Conservation (phyloP, 306 rosid genomes). For the Purshia tridentata region DNA sequence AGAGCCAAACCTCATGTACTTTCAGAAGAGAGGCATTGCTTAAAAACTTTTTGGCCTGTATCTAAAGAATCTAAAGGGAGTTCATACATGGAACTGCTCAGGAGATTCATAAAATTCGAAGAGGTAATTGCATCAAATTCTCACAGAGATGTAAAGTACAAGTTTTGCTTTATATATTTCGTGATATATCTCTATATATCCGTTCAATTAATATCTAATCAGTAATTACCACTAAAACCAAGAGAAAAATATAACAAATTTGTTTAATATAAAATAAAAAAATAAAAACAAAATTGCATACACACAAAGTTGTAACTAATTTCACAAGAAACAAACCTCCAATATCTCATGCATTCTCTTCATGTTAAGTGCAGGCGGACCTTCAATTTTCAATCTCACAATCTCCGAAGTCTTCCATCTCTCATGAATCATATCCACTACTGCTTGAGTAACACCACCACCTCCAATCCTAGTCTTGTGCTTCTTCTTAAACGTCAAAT, state of each 20-base stretch:
- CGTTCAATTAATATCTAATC: neutral
- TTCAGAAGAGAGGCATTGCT: neutral
- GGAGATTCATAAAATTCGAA: neutral
- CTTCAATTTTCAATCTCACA: slow-evolving; percentile 86
- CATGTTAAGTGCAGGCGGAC: slow-evolving; percentile 94
- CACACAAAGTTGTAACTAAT: slow-evolving; percentile 16
- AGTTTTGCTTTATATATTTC: neutral
- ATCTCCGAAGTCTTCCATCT: slow-evolving; percentile 81
- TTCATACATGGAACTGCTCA: neutral
- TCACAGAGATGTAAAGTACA: neutral
- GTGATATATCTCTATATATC: neutral
- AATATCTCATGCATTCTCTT: slow-evolving; percentile 90
- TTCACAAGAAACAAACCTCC: slow-evolving; percentile 64
- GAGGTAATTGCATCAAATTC: neutral
- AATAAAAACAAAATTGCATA: slow-evolving; percentile 3
- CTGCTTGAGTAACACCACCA: slow-evolving; percentile 79
- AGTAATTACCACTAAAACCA: neutral
- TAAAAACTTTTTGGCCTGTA: neutral
- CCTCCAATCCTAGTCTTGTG: slow-evolving; percentile 91
- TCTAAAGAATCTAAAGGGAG: neutral
- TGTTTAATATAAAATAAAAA: neutral
- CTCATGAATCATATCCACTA: slow-evolving; percentile 86
- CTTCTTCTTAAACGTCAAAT: slow-evolving; percentile 81
- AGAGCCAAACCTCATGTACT: neutral
- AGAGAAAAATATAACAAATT: neutral